Evolutionary conservation across 2,329 filamentous ascomycete species (phyloP), one percentile per base, ranked within the genome.

Genomic region (Akanthomyces uredinophilus): DNA sequence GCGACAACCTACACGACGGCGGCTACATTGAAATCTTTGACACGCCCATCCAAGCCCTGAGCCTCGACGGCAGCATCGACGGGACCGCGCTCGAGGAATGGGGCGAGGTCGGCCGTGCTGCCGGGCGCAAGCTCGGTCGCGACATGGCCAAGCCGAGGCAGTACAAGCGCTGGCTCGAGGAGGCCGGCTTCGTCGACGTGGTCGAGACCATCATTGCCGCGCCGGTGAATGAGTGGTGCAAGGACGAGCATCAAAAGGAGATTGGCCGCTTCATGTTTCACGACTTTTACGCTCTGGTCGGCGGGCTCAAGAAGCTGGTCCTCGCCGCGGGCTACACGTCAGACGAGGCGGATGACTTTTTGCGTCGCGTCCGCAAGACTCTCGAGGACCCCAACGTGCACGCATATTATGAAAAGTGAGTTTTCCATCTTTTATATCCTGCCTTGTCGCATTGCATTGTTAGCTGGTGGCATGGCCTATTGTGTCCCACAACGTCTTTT

Each of bases 11-110:
- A 4, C 70, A 69, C 24, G 77, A 78, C 0, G 79, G 77, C 24
- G 78, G 77, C 27, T 77, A 68, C 67, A 67, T 78, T 11, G 78
- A 81, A 63, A 55, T 76, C 13, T 70, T 69, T 59, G 73, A 79
- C 65, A 69, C 57, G 65, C 68, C 44, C 60, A 65, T 55, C 58
- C 68, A 62, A 63, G 66, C 49, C 60, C 64, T 70, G 51, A 52
- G 67, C 39, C 37, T 65, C 27, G 63, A 65, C n/a, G 50, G 54
- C 22, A 56, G 46, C 18, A 22, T 57, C 7, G 20, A 57, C 1
- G 64, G 58, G 20, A 63, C 49, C 1, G 62, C 61, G 1, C 27
- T 66, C 59, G 65, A 37, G 61, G 70, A 47, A 58, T 74, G 35
- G 69, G 70, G 13, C 7, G 11, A 50, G 4, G 43, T 61, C 16